Evolutionary conservation across 345 rosid genomes (phyloP), one percentile per base, ranked within the genome.

Genomic region (Orychophragmus violaceus): DNA sequence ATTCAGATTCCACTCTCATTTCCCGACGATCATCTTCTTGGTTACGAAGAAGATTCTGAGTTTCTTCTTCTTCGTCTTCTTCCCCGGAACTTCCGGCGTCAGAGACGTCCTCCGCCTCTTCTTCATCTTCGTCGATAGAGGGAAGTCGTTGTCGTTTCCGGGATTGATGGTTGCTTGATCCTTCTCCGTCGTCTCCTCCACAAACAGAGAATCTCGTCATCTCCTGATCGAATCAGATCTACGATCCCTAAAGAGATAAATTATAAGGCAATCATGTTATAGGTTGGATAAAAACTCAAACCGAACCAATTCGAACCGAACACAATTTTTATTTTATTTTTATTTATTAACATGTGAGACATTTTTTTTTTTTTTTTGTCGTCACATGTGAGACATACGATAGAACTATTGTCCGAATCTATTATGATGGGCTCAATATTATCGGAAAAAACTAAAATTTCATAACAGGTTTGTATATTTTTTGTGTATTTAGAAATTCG

Each of bases 141-240:
- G 75, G 70, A 46, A 71, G 75, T 19, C 75, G 41, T 28, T 63
- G 75, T 4, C 69, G 25, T 45, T 71, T 71, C 64, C 75, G 51
- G 7, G 70, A 55, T 18, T 17, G 42, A 1, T 18, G 4, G 61
- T 25, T 25, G 64, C 75, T 63, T 6, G 75, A 19, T 45, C 69
- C 75, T 62, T 71, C 75, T 33, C 75, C 75, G 64, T 71, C 69
- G 64, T 63, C 64, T 25, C 70, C 51, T 35, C 70, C 58, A 27
- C 33, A 55, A 25, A 71, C 30, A 8, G 75, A 71, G 63, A 71
- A 71, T 48, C 41, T 63, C 24, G 70, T 70, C 75, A 71, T 71
- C 4, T 9, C 18, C 3, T 12, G 13, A 37, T 59, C 24, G 9
- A 39, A 25, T n/a, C 6, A 18, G 68, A 70, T 70, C 55, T 60